Base-by-base conservation (phyloP, 2,329 filamentous ascomycete genomes). In the Cytospora leucostoma region DNA sequence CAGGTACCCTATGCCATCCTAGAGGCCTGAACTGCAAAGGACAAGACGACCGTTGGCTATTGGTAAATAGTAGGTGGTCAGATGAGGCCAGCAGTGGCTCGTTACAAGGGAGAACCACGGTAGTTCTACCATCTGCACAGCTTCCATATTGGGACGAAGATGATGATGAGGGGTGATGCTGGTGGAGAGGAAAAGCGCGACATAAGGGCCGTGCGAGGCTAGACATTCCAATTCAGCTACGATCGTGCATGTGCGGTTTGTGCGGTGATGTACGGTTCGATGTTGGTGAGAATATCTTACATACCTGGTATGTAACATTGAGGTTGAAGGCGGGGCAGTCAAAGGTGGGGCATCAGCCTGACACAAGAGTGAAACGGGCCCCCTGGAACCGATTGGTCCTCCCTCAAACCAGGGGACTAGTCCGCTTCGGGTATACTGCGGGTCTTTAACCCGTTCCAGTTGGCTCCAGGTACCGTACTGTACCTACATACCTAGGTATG, bases 301-400 rank as follows among this genome's bases (percentile, higher is more conserved):
- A n/a, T n/a, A n/a, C n/a, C n/a, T n/a, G n/a, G n/a, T n/a, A n/a
- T n/a, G n/a, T n/a, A n/a, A n/a, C n/a, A n/a, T n/a, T n/a, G 50
- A 34, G 32, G 54, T 40, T 34, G 38, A 34, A 51, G 17, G 40
- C 33, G 27, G 38, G 38, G 38, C 12, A 40, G 38, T 17, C 38
- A 5, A 10, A 47, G 44, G 38, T 47, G 44, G 44, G 12, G 44
- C 44, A 19, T 21, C 4, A 47, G 44, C n/a, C 59, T 61, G 59
- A 61, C 50, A 61, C 59, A 61, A 53, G 51, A 50, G 51, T 61
- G 59, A 61, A 61, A 61, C 59, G 54, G 32, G 33, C 49, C 27
- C 54, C 51, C 54, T 38, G 51, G 34, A 44, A 54, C 51, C 59
- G 40, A 55, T 40, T 51, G 47, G 52, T 44, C 33, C 59, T 56